These are phyloP conservation scores for Magnaporthiopsis rhizophila DNA, from an alignment of 2,329 filamentous ascomycete genomes.

Conservation along the genomic window DNA sequence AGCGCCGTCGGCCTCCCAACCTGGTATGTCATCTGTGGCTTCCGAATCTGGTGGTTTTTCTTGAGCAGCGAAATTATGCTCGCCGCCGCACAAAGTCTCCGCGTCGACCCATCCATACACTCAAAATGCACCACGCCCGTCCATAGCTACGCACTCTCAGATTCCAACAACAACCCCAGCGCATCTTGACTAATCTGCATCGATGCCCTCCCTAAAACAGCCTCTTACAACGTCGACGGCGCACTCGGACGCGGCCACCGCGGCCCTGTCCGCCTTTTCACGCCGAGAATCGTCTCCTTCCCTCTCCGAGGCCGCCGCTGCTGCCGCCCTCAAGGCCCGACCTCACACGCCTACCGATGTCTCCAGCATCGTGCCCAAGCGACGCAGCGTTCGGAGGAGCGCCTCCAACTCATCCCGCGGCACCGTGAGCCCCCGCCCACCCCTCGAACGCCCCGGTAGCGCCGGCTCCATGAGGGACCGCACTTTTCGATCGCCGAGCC, in stretches of 20 bases:
- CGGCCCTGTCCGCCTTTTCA: constrained; percentile 74
- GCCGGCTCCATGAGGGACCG: constrained; percentile 80
- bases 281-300: constrained; percentile 57
- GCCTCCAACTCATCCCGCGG: constrained; percentile 59
- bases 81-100: no score
- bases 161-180: no score
- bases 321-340: constrained; percentile 71
- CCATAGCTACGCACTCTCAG: no score
- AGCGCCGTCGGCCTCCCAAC: constrained; percentile 38
- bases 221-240: constrained; percentile 56
- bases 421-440: constrained; percentile 13
- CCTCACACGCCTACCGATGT: constrained; percentile 73
- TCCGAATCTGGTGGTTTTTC: background rate
- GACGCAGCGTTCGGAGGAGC: constrained; percentile 63
- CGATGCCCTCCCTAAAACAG: constrained; percentile 28
- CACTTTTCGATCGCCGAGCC: constrained; percentile 75
- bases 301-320: constrained; percentile 79
- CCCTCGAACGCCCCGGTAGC: constrained; percentile 38
- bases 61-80: no score
- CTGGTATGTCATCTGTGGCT: constrained; percentile 33
- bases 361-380: constrained; percentile 79
- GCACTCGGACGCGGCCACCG: constrained; percentile 67
- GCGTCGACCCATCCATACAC: no score
- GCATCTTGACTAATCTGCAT: background rate
- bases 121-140: no score